Conservation (phyloP, 768 basidiomycete genomes). For the Termitomyces sp. region DNA sequence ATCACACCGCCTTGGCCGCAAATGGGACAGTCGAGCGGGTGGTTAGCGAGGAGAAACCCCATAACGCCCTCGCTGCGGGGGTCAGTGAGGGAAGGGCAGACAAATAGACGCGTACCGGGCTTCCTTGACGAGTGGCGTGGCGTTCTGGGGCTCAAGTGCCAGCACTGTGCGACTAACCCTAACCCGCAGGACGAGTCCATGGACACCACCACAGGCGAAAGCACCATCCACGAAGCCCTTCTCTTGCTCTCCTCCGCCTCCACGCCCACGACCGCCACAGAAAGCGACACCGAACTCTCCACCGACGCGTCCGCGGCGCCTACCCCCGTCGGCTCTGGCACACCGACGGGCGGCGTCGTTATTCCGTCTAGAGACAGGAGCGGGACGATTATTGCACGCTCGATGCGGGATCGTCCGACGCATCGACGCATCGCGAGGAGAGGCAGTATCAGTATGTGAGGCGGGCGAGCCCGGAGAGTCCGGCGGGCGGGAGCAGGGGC, state of each 20-base stretch:
- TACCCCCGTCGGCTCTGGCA: slow-evolving; percentile 55
- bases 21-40: slow-evolving; percentile 97
- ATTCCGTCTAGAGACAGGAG: slow-evolving; percentile 63
- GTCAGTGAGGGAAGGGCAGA: neutral
- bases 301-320: slow-evolving; percentile 55
- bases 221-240: slow-evolving; percentile 9
- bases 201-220: slow-evolving; percentile 14
- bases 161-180: no score
- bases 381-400: slow-evolving; percentile 68
- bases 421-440: neutral
- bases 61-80: slow-evolving; percentile 86
- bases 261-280: slow-evolving; percentile 20
- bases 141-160: no score
- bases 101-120: slow-evolving; percentile 35
- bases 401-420: slow-evolving; percentile 46
- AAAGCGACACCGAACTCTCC: slow-evolving; percentile 57
- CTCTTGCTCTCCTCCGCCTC: slow-evolving; percentile 17
- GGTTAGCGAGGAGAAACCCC: slow-evolving; percentile 97
- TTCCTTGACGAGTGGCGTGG: slow-evolving; percentile 84
- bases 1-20: slow-evolving; percentile 98
- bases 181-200: slow-evolving; percentile 6
- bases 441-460: neutral
- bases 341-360: slow-evolving; percentile 59
- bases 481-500: slow-evolving; percentile 37
- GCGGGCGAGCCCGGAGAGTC: slow-evolving; percentile 4